Evolutionary conservation across 176 grass and related monocot genomes (phyloP).

Genomic region (Aegilops longissima): DNA sequence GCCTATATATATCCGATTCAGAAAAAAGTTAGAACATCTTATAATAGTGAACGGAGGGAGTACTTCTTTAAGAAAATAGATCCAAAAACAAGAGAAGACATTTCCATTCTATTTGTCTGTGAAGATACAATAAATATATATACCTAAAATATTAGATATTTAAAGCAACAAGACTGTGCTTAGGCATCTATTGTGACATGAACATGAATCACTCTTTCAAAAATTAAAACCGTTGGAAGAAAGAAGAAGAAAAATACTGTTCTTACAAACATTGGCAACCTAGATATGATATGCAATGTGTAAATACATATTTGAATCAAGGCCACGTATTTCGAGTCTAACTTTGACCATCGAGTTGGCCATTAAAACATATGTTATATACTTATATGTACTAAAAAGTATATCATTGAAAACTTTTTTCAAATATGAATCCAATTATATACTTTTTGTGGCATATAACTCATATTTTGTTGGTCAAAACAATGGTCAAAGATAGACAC

Average conservation of each 20-base stretch:
- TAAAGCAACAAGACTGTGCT: not conserved
- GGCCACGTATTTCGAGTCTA: no score
- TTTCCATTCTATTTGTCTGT: not conserved
- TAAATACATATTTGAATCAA: conserved; percentile 2
- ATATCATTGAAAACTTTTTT: no score
- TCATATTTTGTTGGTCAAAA: no score
- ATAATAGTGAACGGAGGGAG: no score
- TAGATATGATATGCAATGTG: not conserved
- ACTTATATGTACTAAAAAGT: no score
- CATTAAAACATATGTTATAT: no score
- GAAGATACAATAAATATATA: not conserved
- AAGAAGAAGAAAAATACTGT: not conserved
- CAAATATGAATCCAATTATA: no score
- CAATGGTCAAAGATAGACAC: no score
- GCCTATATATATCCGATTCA: no score
- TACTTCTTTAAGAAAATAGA: not conserved
- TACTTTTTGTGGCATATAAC: no score
- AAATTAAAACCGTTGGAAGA: not conserved
- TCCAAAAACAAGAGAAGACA: not conserved
- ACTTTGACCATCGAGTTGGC: no score
- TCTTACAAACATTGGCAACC: conserved; percentile 11
- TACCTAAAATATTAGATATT: not conserved
- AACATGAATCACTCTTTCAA: conserved; percentile 8
- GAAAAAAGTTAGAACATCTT: no score
- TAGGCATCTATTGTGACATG: not conserved